phyloP scores from a whole-genome alignment of 164 flowering plant genomes.

The Piper betle region DNA sequence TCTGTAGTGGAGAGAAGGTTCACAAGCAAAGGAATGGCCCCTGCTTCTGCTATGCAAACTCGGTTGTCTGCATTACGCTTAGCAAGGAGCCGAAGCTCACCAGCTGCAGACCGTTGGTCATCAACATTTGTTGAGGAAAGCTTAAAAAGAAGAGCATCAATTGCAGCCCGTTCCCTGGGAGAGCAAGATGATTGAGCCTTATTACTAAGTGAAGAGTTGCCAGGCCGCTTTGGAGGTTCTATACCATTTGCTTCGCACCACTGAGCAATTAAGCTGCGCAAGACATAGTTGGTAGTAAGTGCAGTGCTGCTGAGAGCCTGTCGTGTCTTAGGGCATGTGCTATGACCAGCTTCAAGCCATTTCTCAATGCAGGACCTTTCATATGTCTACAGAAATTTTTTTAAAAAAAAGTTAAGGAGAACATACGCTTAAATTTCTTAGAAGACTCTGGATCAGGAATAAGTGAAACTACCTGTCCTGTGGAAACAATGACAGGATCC shows the following conservation, averaged over 20 bases:
- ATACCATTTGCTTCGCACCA: conserved; percentile 94
- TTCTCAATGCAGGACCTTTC: conserved; percentile 82
- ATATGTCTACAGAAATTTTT: conserved; percentile 67
- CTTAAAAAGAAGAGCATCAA: conserved; percentile 54
- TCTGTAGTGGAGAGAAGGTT: conserved; percentile 59
- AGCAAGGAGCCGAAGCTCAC: conserved; percentile 93
- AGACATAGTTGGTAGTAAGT: conserved; percentile 83
- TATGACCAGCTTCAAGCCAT: conserved; percentile 87
- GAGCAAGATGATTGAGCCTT: conserved; percentile 43
- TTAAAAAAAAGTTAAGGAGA: neutral
- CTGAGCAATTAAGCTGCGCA: conserved; percentile 86
- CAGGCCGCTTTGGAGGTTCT: conserved; percentile 74
- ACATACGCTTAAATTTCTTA: no score
- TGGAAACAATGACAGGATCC: conserved; percentile 32
- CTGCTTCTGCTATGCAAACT: conserved; percentile 93
- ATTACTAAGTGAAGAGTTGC: conserved; percentile 28
- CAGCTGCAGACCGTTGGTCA: conserved; percentile 77
- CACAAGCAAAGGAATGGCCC: conserved; percentile 86
- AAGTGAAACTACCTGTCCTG: conserved; percentile 23
- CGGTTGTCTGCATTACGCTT: conserved; percentile 92
- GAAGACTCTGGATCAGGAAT: no score
- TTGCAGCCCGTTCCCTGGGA: conserved; percentile 55
- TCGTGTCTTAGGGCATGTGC: conserved; percentile 91
- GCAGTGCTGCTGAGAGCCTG: conserved; percentile 47
- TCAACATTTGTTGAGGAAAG: conserved; percentile 56